These are phyloP conservation scores for Fusarium chlamydosporum DNA, from an alignment of 2,329 filamentous ascomycete species.

Conservation along the genomic window DNA sequence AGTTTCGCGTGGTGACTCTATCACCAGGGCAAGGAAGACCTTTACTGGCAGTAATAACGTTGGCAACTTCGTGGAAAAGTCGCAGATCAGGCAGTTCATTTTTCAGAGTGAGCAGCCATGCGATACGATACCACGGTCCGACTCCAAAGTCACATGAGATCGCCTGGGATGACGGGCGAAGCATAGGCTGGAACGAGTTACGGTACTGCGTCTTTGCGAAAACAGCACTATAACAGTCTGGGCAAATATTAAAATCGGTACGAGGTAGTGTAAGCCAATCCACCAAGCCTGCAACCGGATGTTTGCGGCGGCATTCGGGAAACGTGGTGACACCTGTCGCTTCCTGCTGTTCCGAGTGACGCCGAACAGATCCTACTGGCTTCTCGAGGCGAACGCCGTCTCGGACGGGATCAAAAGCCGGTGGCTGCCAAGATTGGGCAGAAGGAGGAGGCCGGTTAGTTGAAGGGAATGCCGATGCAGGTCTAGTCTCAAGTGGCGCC, in stretches of 20 bases:
- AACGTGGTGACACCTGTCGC: slow-evolving; percentile 60
- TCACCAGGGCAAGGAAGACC: slow-evolving; percentile 71
- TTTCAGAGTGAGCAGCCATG: slow-evolving; percentile 84
- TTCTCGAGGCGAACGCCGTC: slow-evolving; percentile 56
- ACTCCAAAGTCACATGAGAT: slow-evolving; percentile 84
- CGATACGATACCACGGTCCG: slow-evolving; percentile 84
- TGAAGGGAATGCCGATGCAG: slow-evolving; percentile 48
- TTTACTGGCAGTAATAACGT: slow-evolving; percentile 65
- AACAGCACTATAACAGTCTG: slow-evolving; percentile 79
- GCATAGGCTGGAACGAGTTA: slow-evolving; percentile 71
- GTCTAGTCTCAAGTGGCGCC: slow-evolving; percentile 44
- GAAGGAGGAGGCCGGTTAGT: slow-evolving; percentile 36
- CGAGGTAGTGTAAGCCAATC: slow-evolving; percentile 87
- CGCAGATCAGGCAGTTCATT: slow-evolving; percentile 75
- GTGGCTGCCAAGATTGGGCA: slow-evolving; percentile 62
- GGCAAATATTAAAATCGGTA: slow-evolving; percentile 84
- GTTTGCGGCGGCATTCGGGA: slow-evolving; percentile 77
- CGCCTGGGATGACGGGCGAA: slow-evolving; percentile 69
- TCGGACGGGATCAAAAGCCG: slow-evolving; percentile 60
- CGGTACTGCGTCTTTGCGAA: slow-evolving; percentile 78
- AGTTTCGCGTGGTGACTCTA: slow-evolving; percentile 70
- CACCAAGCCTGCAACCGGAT: slow-evolving; percentile 72
- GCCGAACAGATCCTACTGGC: slow-evolving; percentile 63
- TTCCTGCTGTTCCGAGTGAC: slow-evolving; percentile 64
- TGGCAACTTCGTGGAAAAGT: slow-evolving; percentile 77